Percentiles rank a stretch among this genome's conserved stretches.
Conservation (phyloP, 768 basidiomycete species). For the Rubroboletus pulcherrimus region DNA sequence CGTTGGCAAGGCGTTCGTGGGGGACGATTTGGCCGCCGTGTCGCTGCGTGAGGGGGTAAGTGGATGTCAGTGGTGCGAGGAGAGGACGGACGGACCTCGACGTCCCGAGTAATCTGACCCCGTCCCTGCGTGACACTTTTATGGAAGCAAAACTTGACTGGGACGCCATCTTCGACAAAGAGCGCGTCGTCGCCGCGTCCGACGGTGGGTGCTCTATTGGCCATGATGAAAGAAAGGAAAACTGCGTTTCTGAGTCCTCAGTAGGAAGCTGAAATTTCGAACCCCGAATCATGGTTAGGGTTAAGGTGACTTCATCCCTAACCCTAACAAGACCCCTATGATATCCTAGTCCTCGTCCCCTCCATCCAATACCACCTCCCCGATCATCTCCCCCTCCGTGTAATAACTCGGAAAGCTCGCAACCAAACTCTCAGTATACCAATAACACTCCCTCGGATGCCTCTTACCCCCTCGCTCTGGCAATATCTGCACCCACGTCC, state of each 20-base stretch:
- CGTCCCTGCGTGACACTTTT: slow-evolving; percentile 23
- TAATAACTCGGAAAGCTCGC: slow-evolving; percentile 52
- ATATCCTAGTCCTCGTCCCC: neutral
- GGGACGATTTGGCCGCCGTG: slow-evolving; percentile 20
- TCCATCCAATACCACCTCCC: neutral
- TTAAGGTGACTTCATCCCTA: slow-evolving; percentile 14
- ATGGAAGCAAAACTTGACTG: slow-evolving; percentile 30
- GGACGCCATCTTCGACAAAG: slow-evolving; percentile 21
- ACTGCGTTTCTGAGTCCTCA: neutral
- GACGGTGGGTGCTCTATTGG: neutral
- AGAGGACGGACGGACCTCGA: slow-evolving; percentile 15
- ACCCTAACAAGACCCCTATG: neutral
- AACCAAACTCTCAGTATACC: slow-evolving; percentile 56
- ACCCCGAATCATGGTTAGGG: slow-evolving; percentile 31
- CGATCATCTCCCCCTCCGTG: slow-evolving; percentile 15
- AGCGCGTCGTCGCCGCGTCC: slow-evolving; percentile 8
- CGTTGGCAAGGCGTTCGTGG: slow-evolving; percentile 17
- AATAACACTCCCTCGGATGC: slow-evolving; percentile 33
- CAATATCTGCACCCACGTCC: slow-evolving; percentile 35
- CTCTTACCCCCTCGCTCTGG: slow-evolving; percentile 5
- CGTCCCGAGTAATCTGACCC: slow-evolving; percentile 12
- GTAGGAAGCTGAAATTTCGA: slow-evolving; percentile 17
- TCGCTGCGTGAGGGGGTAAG: slow-evolving; percentile 4
- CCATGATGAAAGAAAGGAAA: neutral
- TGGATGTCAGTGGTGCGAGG: too few species aligned